Evolutionary conservation across 163 green algal genomes (phyloP), one percentile per base, ranked within the genome.

Genomic region (Scenedesmus sp.): DNA sequence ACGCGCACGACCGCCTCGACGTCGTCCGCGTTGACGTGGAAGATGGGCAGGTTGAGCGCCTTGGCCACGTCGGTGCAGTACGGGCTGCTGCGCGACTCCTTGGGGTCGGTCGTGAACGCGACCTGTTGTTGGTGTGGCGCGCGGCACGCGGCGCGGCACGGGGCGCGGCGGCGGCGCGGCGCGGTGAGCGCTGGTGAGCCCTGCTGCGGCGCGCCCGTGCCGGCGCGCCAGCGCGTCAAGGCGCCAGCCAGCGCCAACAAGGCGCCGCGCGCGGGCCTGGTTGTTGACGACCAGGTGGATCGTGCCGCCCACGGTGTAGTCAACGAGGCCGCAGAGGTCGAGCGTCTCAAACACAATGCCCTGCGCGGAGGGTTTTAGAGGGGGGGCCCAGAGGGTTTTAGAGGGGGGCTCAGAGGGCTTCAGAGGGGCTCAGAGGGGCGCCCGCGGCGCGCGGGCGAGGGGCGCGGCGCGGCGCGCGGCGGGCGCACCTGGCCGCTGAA

Each of bases 61-160:
- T 99, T 99, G 77, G 96, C 96, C 26, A 99, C 94, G 82, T 99
- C 96, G 15, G 96, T 98, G 90, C 96, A 99, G 89, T 99, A 99
- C 7, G 92, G 89, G 42, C 82, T 94, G 80, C 86, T 96, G 77
- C 96, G 91, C 0, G 78, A 91, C 80, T 95, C 94, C 70, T 93
- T 93, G 47, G 96, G 95, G 87, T 99, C 96, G 13, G 96, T 99
- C 10, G 96, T 99, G 88, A 99, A 99, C 4, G 96, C 96, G 13
- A 99, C 95, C 95, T 98, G 89, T 47, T 6, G n/a, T n/a, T n/a
- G n/a, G n/a, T n/a, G n/a, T n/a, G n/a, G n/a, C n/a, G n/a, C n/a
- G 9, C 54, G 39, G 39, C 7, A 47, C 39, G 39, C 39, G 10
- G 7, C 6, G 39, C 7, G 7, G 39, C 39, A 47, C 6, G 39